A percentile compares a stretch with the other conserved stretches of the same genome.
Conservation (phyloP, 1,139 yeast genomes). For the Suhomyces bolitotheri region DNA sequence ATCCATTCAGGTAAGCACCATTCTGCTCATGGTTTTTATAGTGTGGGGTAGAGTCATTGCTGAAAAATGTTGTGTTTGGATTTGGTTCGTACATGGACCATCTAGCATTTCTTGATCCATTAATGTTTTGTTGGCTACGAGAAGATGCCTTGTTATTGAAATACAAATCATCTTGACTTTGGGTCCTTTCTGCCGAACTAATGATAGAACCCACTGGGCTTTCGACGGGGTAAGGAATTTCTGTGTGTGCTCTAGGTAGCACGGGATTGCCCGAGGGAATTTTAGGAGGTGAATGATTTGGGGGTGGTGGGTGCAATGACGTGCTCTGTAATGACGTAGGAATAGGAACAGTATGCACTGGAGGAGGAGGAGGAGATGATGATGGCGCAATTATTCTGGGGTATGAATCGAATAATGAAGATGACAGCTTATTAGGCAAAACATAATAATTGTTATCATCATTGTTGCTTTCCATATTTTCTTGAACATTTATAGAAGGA, state of each 20-base stretch:
- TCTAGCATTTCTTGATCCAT: conserved; percentile 3
- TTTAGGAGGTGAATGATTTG: conserved; percentile 15
- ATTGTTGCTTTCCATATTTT: conserved; percentile 1
- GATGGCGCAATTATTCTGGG: conserved; percentile 2
- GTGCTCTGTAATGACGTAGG: conserved; percentile 1
- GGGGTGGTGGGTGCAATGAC: conserved; percentile 19
- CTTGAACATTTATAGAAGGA: conserved; percentile 8
- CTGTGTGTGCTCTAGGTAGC: background rate
- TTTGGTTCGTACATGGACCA: conserved; percentile 9
- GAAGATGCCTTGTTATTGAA: conserved; percentile 4
- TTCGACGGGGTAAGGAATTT: conserved; percentile 10
- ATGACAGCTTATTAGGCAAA: conserved; percentile 5
- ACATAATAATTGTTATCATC: conserved; percentile 6
- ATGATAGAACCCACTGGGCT: conserved; percentile 13
- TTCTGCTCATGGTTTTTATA: background rate
- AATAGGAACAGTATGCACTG: conserved; percentile 2
- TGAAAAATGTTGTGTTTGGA: background rate
- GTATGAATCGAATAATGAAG: background rate
- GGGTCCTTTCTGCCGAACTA: background rate
- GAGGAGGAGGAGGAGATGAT: conserved; percentile 7
- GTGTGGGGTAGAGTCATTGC: background rate
- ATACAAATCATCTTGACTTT: conserved; percentile 4
- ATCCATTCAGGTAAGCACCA: background rate
- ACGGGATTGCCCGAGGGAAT: background rate
- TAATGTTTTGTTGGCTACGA: background rate